Conservation (phyloP, 805 yeast species). For the Saccharomycopsis javanensis region DNA sequence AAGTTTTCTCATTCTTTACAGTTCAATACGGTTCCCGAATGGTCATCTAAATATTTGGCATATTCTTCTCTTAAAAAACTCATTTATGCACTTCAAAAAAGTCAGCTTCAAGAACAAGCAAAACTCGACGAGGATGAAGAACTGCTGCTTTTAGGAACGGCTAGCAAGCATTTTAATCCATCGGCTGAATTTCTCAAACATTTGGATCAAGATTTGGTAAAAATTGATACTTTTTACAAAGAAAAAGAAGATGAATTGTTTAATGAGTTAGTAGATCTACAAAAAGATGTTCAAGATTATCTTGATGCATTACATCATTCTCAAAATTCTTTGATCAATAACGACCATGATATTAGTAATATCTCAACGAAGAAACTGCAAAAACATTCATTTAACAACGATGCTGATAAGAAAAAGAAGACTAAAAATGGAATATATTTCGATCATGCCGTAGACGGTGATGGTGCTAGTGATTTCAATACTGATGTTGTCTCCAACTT, state of each 20-base stretch:
- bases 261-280: slow-evolving; percentile 42
- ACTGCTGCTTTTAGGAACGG: slow-evolving; percentile 24
- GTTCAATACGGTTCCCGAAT: slow-evolving; percentile 96
- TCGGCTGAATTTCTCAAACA: slow-evolving; percentile 50
- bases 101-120: slow-evolving; percentile 30
- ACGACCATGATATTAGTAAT: not conserved
- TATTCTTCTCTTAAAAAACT: slow-evolving; percentile 81
- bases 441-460: not conserved
- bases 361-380: not conserved
- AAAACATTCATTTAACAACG: not conserved
- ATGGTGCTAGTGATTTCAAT: slow-evolving; percentile 16
- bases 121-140: slow-evolving; percentile 22
- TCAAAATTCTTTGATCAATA: not conserved
- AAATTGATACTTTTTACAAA: slow-evolving; percentile 67
- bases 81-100: slow-evolving; percentile 69
- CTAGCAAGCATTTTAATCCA: slow-evolving; percentile 12
- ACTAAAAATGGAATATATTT: not conserved
- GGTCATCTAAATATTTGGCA: slow-evolving; percentile 89
- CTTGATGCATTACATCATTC: not conserved
- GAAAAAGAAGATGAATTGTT: slow-evolving; percentile 53
- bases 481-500: not conserved
- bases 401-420: not conserved
- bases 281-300: slow-evolving; percentile 51
- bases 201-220: slow-evolving; percentile 64
- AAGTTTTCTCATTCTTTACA: slow-evolving; percentile 92